Evolutionary conservation across 129 eudicot species (phyloP), one percentile per base, ranked within the genome.

Genomic region (Flaveria ramosissima): DNA sequence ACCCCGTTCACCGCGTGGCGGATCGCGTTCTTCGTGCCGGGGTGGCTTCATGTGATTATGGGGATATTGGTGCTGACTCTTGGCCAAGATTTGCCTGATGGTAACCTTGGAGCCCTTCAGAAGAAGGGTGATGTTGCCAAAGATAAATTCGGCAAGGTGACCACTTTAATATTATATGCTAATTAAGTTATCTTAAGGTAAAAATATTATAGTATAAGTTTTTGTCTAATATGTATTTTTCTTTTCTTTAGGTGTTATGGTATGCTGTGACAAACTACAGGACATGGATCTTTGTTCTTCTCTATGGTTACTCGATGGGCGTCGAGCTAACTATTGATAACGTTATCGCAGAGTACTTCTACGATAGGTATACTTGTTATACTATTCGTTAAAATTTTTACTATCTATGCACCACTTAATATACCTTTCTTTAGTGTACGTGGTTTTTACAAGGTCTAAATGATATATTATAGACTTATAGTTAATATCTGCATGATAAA

Each of bases 41-140:
- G 96, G 0, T 87, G 84, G 87, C 65, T 88, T 68, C 83, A 91
- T 78, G 84, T 86, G 6, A 83, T 91, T 1, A 91, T 88, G 97
- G 97, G 97, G 21, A 81, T 91, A 30, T 57, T 91, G 76, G 94
- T 91, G 16, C 42, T 92, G 62, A 84, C 85, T 41, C 82, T 92
- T 26, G 97, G 97, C 23, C 97, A 92, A 79, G 97, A 92, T 72
- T 70, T 92, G 80, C 97, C 97, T 70, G 96, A 92, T 84, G 97
- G 97, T 0, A 92, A 92, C 70, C 97, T 89, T 16, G 77, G 93
- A 16, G 82, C 90, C 30, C 83, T 92, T 9, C 97, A 89, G 77
- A 92, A 89, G 89, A 85, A 74, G 64, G 97, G 97, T 46, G 89
- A 85, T 26, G 92, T 92, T 7, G 87, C 88, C 3, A 91, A 80